A percentile compares a stretch with the other conserved stretches of the same genome.
phyloP scores from a whole-genome alignment of 202 grass and related monocot genomes.

The Panicum virgatum region DNA sequence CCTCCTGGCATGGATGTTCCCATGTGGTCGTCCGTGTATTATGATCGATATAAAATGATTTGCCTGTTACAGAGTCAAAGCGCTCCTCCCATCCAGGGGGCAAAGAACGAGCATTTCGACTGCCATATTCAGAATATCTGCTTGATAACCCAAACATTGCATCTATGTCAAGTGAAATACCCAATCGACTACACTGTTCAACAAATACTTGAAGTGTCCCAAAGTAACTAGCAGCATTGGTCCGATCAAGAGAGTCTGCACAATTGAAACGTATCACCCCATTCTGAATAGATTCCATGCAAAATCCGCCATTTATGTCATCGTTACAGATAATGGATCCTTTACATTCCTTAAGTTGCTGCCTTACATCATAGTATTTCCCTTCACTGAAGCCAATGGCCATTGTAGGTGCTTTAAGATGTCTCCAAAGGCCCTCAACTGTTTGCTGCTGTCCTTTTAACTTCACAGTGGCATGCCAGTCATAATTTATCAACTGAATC shows the following conservation, averaged over 20 bases:
- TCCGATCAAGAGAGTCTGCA: slow-evolving; percentile 97
- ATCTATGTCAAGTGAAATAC: slow-evolving; percentile 80
- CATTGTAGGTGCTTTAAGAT: slow-evolving; percentile 81
- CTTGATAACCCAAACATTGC: slow-evolving; percentile 63
- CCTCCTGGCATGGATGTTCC: slow-evolving; percentile 86
- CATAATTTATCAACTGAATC: slow-evolving; percentile 99
- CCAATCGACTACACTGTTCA: slow-evolving; percentile 83
- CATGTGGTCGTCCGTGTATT: slow-evolving; percentile 85
- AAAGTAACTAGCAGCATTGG: slow-evolving; percentile 98
- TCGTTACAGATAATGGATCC: slow-evolving; percentile 67
- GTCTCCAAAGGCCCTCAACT: slow-evolving; percentile 86
- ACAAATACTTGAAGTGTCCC: slow-evolving; percentile 99
- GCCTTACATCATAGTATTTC: slow-evolving; percentile 64
- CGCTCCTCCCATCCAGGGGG: slow-evolving; percentile 95
- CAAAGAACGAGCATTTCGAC: slow-evolving; percentile 55
- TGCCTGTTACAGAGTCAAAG: slow-evolving; percentile 90
- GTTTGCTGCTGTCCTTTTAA: slow-evolving; percentile 78
- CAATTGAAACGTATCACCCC: slow-evolving; percentile 97
- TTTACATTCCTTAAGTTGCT: slow-evolving; percentile 80
- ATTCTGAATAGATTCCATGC: slow-evolving; percentile 81
- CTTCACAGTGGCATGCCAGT: slow-evolving; percentile 95
- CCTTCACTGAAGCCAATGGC: slow-evolving; percentile 95
- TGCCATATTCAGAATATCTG: slow-evolving; percentile 62
- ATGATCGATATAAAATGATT: slow-evolving; percentile 95
- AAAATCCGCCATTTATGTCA: slow-evolving; percentile 68